phyloP scores from a whole-genome alignment of 768 basidiomycete genomes.

The Podaxis carcinomalis region DNA sequence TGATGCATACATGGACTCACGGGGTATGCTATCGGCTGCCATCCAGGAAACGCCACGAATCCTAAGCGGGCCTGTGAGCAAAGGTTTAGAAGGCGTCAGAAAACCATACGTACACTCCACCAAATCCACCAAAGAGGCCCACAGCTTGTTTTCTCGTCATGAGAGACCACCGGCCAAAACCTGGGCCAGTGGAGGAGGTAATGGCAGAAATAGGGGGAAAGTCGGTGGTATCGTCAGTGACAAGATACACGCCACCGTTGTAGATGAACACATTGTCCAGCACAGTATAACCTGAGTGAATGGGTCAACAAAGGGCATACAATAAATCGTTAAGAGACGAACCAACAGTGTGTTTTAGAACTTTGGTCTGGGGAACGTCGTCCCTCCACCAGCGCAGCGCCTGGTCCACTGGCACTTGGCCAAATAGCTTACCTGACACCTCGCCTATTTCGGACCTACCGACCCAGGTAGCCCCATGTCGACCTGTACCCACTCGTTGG shows the following conservation, averaged over 20 bases:
- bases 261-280: constrained; percentile 78
- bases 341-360: constrained; percentile 69
- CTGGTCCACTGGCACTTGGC: constrained; percentile 41
- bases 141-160: constrained; percentile 48
- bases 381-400: constrained; percentile 54
- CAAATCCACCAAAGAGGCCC: constrained; percentile 43
- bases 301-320: not conserved
- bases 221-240: constrained; percentile 59
- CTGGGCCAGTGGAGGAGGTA: constrained; percentile 33
- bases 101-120: constrained; percentile 42
- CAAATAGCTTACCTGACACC: constrained; percentile 23
- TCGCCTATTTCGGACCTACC: constrained; percentile 26
- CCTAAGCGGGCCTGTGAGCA: constrained; percentile 25
- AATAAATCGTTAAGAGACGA: constrained; percentile 16
- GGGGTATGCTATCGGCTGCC: constrained; percentile 45
- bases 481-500: constrained; percentile 36
- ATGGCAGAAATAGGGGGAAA: constrained; percentile 58
- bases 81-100: not conserved
- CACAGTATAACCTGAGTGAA: constrained; percentile 67
- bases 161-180: constrained; percentile 53
- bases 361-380: constrained; percentile 48
- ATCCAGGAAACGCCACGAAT: constrained; percentile 71
- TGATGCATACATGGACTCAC: constrained; percentile 28
- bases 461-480: constrained; percentile 42
- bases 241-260: constrained; percentile 69